Evolutionary conservation across 208 protist genomes (phyloP).

Genomic region (Zelonia costaricensis): DNA sequence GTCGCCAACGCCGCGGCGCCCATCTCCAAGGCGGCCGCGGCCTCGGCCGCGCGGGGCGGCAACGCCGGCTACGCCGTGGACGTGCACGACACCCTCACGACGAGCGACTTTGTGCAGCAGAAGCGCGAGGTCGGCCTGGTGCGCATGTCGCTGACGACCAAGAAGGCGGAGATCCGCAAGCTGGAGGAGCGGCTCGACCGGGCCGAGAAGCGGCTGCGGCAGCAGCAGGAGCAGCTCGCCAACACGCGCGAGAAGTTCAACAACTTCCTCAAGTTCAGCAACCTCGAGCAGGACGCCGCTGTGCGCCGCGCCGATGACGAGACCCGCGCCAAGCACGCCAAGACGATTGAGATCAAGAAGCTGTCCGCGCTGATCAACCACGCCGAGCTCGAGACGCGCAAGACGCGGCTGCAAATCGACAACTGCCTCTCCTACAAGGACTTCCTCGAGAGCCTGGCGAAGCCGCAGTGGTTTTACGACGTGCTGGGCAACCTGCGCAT

Average conservation of each 20-base stretch:
- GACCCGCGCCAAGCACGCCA: constrained; percentile 91
- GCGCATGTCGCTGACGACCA: constrained; percentile 94
- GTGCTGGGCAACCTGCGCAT: constrained; percentile 70
- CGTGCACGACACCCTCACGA: constrained; percentile 34
- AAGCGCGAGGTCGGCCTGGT: constrained; percentile 96
- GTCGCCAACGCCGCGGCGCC: neutral
- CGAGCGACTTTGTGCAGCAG: constrained; percentile 91
- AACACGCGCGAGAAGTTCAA: constrained; percentile 94
- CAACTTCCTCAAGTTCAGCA: constrained; percentile 95
- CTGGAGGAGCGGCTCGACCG: constrained; percentile 93
- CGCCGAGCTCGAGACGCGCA: constrained; percentile 90
- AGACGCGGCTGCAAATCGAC: constrained; percentile 91
- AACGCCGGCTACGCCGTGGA: constrained; percentile 5
- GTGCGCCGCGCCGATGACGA: constrained; percentile 93
- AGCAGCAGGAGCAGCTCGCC: constrained; percentile 93
- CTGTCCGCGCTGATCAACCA: constrained; percentile 89
- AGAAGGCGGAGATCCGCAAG: constrained; percentile 93
- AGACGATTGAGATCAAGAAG: constrained; percentile 95
- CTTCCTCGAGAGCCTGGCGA: constrained; percentile 92
- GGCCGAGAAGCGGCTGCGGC: constrained; percentile 87
- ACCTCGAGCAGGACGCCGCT: constrained; percentile 94
- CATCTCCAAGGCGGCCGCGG: neutral
- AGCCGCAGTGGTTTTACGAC: constrained; percentile 83
- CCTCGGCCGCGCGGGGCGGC: neutral
- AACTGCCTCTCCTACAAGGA: constrained; percentile 91